These are phyloP conservation scores for Ceriops tagal DNA, from an alignment of 345 rosid genomes.

Conservation along the genomic window DNA sequence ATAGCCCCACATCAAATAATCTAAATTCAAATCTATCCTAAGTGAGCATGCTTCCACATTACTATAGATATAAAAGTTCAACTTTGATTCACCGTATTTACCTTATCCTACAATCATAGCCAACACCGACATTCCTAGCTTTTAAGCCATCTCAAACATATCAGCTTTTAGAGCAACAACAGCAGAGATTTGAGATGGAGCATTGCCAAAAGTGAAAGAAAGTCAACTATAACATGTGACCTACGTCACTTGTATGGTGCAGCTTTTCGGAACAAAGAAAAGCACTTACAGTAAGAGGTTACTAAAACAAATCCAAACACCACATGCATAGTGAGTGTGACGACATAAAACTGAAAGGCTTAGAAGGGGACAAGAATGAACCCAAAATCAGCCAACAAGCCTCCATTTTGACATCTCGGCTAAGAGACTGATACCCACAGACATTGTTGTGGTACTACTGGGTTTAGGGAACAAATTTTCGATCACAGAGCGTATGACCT, in stretches of 20 bases:
- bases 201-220: conserved; percentile 40
- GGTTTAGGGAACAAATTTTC: conserved; percentile 54
- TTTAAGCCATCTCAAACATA: conserved; percentile 61
- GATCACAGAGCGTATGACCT: conserved; percentile 58
- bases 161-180: conserved; percentile 51
- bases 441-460: conserved; percentile 55
- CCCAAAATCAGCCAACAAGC: conserved; percentile 4
- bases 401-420: conserved; percentile 78
- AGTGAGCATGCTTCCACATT: too few species aligned
- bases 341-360: conserved; percentile 4
- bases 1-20: too few species aligned
- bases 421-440: conserved; percentile 66
- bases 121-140: conserved; percentile 38
- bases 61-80: background rate
- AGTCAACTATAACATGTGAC: background rate
- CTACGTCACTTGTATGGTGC: too few species aligned
- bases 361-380: conserved; percentile 1
- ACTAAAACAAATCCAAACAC: background rate
- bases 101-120: conserved; percentile 56
- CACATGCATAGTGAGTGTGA: background rate
- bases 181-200: conserved; percentile 58
- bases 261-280: background rate
- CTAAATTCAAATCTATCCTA: too few species aligned
- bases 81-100: conserved; percentile 20
- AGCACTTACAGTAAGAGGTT: background rate